A percentile compares a stretch with the other conserved stretches of the same genome.
Conservation (phyloP, 306 rosid genomes). For the Vigna hirtella region DNA sequence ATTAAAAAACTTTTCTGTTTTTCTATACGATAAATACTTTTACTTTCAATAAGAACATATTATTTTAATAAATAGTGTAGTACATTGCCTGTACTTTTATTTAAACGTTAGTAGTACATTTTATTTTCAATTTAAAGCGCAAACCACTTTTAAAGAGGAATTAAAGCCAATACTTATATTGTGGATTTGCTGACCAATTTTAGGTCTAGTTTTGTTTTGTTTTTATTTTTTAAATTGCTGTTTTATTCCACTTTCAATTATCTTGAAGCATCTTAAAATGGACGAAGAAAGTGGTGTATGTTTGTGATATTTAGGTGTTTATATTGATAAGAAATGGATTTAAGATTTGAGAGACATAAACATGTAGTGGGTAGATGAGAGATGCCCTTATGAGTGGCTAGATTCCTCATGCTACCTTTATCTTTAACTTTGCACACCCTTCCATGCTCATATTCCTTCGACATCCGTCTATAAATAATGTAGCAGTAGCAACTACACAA, state of each 20-base stretch:
- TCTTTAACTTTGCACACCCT: constrained; percentile 49
- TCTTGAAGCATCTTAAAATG: neutral
- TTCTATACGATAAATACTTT: no score
- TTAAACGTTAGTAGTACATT: no score
- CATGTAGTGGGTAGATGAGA: constrained; percentile 53
- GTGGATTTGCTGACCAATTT: neutral
- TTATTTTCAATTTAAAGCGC: no score
- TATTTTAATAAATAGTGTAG: no score
- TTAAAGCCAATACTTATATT: neutral
- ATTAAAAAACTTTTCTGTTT: no score
- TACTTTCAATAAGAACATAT: no score
- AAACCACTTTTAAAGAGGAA: neutral
- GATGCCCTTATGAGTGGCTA: constrained; percentile 49
- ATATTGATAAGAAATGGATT: constrained; percentile 20
- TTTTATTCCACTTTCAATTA: neutral
- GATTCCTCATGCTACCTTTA: constrained; percentile 57
- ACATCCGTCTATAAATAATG: constrained; percentile 43
- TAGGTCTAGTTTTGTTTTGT: neutral
- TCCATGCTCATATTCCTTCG: constrained; percentile 55
- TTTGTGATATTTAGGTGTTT: constrained; percentile 34
- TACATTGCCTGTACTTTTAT: no score
- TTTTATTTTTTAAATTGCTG: no score
- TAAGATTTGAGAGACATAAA: neutral
- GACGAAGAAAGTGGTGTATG: constrained; percentile 39
- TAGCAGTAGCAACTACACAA: constrained; percentile 43